Percentiles rank a stretch among this genome's conserved stretches.
These are phyloP conservation scores for Hemileccinum rubropunctum DNA, from an alignment of 768 basidiomycete species.

Conservation along the genomic window DNA sequence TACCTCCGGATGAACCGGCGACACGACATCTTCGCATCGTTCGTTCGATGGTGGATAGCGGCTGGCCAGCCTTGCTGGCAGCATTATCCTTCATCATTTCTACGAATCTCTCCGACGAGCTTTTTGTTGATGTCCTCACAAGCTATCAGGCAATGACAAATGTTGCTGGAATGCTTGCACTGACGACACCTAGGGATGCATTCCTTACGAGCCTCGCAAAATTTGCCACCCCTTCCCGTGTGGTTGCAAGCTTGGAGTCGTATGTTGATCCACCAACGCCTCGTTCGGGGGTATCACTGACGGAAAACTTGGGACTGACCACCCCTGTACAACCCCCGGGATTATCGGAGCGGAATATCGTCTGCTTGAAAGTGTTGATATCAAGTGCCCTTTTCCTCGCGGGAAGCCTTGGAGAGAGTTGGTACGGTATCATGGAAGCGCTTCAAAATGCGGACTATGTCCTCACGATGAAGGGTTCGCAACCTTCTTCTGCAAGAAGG, in stretches of 20 bases:
- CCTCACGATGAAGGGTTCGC: conserved; percentile 57
- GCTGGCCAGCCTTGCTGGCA: conserved; percentile 92
- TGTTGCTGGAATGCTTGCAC: conserved; percentile 84
- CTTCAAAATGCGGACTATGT: conserved; percentile 96
- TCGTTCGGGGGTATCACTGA: conserved; percentile 52
- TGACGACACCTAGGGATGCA: conserved; percentile 87
- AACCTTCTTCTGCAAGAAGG: conserved; percentile 29
- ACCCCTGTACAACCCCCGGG: conserved; percentile 58
- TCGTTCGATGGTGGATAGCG: conserved; percentile 76
- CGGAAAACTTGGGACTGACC: conserved; percentile 68
- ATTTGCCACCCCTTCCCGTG: conserved; percentile 85
- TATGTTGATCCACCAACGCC: conserved; percentile 55
- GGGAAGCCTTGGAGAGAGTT: conserved; percentile 83
- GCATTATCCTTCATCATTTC: conserved; percentile 86
- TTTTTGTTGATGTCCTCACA: conserved; percentile 83
- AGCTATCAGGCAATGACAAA: conserved; percentile 84
- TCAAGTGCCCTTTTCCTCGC: conserved; percentile 77
- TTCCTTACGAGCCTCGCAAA: conserved; percentile 90
- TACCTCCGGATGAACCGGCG: conserved; percentile 52
- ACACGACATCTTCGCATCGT: conserved; percentile 62
- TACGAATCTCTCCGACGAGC: conserved; percentile 88
- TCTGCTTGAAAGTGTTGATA: conserved; percentile 83
- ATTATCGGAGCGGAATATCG: conserved; percentile 85
- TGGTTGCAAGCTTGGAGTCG: conserved; percentile 81
- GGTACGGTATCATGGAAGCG: conserved; percentile 89